Evolutionary conservation across 441 rosid genomes (phyloP), one percentile per base, ranked within the genome.

Genomic region (Geranium incanum): DNA sequence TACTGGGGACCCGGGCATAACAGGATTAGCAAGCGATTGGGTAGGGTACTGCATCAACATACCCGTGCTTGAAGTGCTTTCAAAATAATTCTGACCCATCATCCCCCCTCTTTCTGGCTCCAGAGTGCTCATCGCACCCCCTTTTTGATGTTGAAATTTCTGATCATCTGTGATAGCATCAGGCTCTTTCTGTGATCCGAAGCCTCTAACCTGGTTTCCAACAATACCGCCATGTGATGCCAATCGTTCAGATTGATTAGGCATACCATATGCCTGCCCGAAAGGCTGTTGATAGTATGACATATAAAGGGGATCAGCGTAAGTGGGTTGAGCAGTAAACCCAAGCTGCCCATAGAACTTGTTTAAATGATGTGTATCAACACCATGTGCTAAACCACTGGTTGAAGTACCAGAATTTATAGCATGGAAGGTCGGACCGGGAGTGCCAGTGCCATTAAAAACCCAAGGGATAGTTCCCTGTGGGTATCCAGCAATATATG

Each of bases 251-350:
- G 81, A 74, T 72, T 82, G 86, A 76, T 79, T 71, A 64, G 84
- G 37, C 57, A 78, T 67, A 75, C 68, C 43, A 67, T 74, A 80
- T 36, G 82, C 66, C 70, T 75, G 85, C 71, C 87, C 88, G 43
- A 77, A 72, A 36, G 85, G 76, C 65, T 83, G 90, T 69, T 79
- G 90, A 79, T 77, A 80, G 70, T 82, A 82, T 45, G 78, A 87
- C 87, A 82, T 70, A 75, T 85, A 82, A 73, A 80, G 59, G 36
- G 86, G 82, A 78, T 81, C 85, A 59, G 72, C 68, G 70, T 76
- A 82, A 41, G 86, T 75, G 76, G 86, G 85, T 50, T 84, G 92
- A 39, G 78, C 75, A 11, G 77, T 64, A 70, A 74, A 76, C 52
- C 84, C 85, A 50, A 73, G 72, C 67, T 83, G 86, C 62, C 82